phyloP scores from a whole-genome alignment of 2,329 filamentous ascomycete species.

The Pyrenochaeta sp. region DNA sequence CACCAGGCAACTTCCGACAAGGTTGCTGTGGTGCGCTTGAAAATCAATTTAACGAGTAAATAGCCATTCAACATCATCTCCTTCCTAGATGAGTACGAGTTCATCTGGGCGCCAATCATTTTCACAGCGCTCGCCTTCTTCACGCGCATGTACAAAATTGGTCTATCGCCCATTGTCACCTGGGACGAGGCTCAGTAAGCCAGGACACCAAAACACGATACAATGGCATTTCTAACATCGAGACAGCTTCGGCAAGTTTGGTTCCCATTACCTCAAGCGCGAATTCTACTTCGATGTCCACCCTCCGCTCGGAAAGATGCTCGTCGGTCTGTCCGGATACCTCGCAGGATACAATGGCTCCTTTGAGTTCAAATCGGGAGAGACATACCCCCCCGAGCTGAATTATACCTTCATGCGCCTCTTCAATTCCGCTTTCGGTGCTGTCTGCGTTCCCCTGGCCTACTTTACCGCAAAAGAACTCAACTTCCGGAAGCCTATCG shows the following conservation, averaged over 20 bases:
- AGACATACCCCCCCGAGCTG: conserved; percentile 90
- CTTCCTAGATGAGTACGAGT: conserved; percentile 69
- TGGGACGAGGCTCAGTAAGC: conserved; percentile 79
- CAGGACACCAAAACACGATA: neutral
- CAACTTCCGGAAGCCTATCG: conserved; percentile 82
- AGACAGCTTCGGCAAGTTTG: conserved; percentile 89
- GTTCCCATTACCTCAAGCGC: conserved; percentile 97
- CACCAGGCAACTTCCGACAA: conserved; percentile 7
- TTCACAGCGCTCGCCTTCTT: conserved; percentile 70
- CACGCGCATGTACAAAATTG: conserved; percentile 73
- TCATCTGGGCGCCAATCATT: conserved; percentile 68
- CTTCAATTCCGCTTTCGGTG: conserved; percentile 96
- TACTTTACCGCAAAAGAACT: conserved; percentile 95
- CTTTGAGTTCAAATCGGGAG: conserved; percentile 99
- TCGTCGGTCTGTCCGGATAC: conserved; percentile 94
- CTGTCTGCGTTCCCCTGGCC: conserved; percentile 88
- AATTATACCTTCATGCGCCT: conserved; percentile 99
- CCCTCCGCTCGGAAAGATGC: conserved; percentile 96
- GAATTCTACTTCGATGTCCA: conserved; percentile 99
- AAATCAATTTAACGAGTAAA: conserved; percentile 21
- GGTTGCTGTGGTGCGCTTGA: conserved; percentile 2
- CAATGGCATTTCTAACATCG: conserved; percentile 26
- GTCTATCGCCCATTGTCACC: conserved; percentile 73
- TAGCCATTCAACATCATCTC: conserved; percentile 65
- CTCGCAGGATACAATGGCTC: conserved; percentile 98